Percentiles rank a stretch among this genome's conserved stretches.
These are phyloP conservation scores for Avicennia marina DNA, from an alignment of 257 asterid species.

Conservation along the genomic window DNA sequence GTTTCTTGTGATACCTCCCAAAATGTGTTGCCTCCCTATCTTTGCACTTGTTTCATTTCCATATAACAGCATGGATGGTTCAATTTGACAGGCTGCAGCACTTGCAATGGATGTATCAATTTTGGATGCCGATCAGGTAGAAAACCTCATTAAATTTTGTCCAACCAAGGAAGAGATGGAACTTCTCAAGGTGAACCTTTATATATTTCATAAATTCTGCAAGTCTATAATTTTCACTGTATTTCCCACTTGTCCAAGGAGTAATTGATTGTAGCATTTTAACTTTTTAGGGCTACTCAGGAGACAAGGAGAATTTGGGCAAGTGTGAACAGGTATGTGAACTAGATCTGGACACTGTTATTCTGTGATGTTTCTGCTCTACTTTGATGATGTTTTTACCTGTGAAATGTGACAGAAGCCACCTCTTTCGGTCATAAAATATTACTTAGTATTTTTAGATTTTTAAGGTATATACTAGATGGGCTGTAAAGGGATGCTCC, in stretches of 20 bases:
- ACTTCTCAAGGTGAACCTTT: constrained; percentile 75
- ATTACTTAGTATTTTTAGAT: neutral
- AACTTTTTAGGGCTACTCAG: constrained; percentile 66
- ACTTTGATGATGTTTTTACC: constrained; percentile 14
- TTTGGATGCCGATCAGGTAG: constrained; percentile 98
- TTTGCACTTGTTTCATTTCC: neutral
- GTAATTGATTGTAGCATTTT: constrained; percentile 23
- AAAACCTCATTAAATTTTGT: constrained; percentile 90
- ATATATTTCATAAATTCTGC: constrained; percentile 7
- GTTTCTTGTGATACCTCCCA: constrained; percentile 1
- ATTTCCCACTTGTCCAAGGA: constrained; percentile 13
- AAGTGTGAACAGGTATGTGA: constrained; percentile 91
- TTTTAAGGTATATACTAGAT: too few species aligned
- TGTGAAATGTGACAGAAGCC: neutral
- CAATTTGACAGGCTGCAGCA: constrained; percentile 77
- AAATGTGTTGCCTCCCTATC: constrained; percentile 9
- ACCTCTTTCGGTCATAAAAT: neutral
- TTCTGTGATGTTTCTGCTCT: constrained; percentile 9
- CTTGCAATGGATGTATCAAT: constrained; percentile 94
- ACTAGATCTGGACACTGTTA: constrained; percentile 15
- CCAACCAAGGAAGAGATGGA: constrained; percentile 99
- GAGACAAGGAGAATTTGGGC: constrained; percentile 83
- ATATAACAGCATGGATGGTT: constrained; percentile 16
- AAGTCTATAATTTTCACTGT: constrained; percentile 2
- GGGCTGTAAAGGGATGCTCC: neutral